phyloP scores from a whole-genome alignment of 75 land plant species.

The Sequoiadendron giganteum region DNA sequence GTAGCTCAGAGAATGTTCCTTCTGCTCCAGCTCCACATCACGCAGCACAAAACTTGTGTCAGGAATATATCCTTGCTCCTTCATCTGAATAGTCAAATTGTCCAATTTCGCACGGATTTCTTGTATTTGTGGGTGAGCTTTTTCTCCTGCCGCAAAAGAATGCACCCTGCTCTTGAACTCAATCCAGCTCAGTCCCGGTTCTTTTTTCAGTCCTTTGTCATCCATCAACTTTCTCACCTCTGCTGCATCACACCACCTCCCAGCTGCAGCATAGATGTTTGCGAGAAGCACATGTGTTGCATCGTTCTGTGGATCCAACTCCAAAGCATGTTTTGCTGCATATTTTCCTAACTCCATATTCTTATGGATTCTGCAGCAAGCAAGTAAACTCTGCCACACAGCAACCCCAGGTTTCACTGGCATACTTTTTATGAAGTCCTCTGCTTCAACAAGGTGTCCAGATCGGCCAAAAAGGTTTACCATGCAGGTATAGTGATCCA shows the following conservation, averaged over 20 bases:
- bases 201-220: conserved; percentile 8
- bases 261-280: conserved; percentile 20
- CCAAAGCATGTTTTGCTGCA: conserved; percentile 17
- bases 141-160: conserved; percentile 4
- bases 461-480: conserved; percentile 17
- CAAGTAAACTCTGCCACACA: conserved; percentile 24
- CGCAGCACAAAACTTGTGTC: conserved; percentile 10
- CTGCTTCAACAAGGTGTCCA: conserved; percentile 25
- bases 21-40: conserved; percentile 11
- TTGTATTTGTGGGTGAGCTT: neutral
- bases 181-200: conserved; percentile 13
- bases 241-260: conserved; percentile 7
- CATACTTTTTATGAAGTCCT: conserved; percentile 19
- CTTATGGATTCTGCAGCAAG: conserved; percentile 15
- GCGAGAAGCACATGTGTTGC: conserved; percentile 15
- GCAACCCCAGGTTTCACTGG: conserved; percentile 14
- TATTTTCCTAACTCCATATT: conserved; percentile 21
- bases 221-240: conserved; percentile 11
- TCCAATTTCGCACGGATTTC: conserved; percentile 1
- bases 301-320: conserved; percentile 14
- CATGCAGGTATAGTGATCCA: conserved; percentile 20
- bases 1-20: conserved; percentile 3
- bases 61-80: conserved; percentile 1
- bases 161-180: conserved; percentile 5
- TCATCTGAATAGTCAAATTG: neutral